Evolutionary conservation across 2,329 filamentous ascomycete species (phyloP).

Genomic region (Ophiostoma australiae): DNA sequence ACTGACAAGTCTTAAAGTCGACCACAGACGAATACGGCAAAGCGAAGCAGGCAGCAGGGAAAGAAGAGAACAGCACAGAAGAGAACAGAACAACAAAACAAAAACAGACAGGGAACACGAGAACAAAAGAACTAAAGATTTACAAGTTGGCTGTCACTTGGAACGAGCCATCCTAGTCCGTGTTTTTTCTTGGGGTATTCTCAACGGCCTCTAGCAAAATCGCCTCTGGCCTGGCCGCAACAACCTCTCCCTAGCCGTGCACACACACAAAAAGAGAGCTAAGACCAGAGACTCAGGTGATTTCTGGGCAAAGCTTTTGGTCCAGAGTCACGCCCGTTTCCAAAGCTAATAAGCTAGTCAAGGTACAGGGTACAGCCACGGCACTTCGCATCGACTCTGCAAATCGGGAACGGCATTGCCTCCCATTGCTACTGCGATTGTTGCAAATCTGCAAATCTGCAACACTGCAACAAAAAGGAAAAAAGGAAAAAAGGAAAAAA

Average conservation of each 20-base stretch:
- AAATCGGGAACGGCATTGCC: slow-evolving; percentile 10
- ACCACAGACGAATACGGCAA: neutral
- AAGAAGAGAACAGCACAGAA: neutral
- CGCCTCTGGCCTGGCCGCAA: slow-evolving; percentile 4
- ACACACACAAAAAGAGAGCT: neutral
- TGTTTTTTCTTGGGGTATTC: neutral
- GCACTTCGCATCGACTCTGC: neutral
- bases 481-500: slow-evolving; percentile 1
- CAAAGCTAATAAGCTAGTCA: neutral
- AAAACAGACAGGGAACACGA: neutral
- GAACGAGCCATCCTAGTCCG: neutral
- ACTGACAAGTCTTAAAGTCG: neutral
- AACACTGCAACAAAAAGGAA: neutral
- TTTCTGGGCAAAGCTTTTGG: neutral
- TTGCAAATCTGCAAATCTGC: neutral
- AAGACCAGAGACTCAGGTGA: neutral
- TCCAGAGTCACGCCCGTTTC: slow-evolving; percentile 7
- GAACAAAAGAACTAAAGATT: neutral
- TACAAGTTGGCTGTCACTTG: neutral
- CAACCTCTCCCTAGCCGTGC: neutral
- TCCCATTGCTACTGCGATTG: neutral
- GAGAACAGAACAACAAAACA: neutral
- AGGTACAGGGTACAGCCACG: neutral
- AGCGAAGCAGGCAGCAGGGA: neutral
- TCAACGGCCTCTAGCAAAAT: neutral